Conservation (phyloP, 176 grass and related monocot species). For the Musa beccarii region DNA sequence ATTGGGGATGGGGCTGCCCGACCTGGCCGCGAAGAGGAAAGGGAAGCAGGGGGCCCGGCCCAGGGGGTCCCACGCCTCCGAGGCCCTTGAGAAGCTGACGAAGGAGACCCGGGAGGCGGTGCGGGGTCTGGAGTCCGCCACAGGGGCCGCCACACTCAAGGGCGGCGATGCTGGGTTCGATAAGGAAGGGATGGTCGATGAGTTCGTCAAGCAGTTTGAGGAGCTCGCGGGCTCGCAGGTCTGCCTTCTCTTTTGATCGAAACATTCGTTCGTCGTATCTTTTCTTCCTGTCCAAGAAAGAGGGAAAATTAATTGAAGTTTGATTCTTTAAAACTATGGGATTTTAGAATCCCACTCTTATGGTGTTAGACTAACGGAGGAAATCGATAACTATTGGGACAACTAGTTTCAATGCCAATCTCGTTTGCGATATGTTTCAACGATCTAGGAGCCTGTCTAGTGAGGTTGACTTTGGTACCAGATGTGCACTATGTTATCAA, state of each 20-base stretch:
- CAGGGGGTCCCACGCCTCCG: constrained; percentile 47
- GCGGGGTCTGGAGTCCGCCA: constrained; percentile 74
- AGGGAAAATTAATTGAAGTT: background rate
- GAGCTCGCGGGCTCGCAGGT: constrained; percentile 84
- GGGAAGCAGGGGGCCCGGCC: constrained; percentile 35
- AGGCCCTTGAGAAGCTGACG: constrained; percentile 89
- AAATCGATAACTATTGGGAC: background rate
- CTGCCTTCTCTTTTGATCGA: background rate
- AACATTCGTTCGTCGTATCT: background rate
- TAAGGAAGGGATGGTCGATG: constrained; percentile 82
- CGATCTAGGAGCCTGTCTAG: background rate
- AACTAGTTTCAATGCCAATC: background rate
- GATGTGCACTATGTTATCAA: too few species aligned
- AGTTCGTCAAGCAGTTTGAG: constrained; percentile 99
- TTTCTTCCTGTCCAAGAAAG: background rate
- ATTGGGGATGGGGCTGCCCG: constrained; percentile 60
- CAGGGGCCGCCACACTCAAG: constrained; percentile 5
- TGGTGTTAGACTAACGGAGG: background rate
- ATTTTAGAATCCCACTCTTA: too few species aligned
- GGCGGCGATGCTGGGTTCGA: constrained; percentile 32
- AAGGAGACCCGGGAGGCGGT: constrained; percentile 81
- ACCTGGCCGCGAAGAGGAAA: constrained; percentile 50
- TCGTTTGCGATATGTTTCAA: background rate
- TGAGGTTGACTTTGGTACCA: too few species aligned
- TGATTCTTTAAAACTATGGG: too few species aligned